phyloP scores from a whole-genome alignment of 2,329 filamentous ascomycete genomes.

The Tolypocladium nubicola region DNA sequence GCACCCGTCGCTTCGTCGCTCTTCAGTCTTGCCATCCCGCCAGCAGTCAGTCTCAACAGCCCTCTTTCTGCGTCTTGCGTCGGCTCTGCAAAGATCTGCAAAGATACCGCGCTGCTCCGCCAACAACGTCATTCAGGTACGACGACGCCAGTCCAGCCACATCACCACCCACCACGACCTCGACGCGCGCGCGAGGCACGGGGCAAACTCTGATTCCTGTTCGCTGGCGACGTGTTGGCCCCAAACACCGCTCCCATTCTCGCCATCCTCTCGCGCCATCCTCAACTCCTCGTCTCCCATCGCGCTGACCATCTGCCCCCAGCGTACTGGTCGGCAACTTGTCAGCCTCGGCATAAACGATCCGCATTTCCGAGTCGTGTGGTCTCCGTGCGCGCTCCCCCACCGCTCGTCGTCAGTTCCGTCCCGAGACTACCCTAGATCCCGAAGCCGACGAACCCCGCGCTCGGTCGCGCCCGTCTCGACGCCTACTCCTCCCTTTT shows the following conservation, averaged over 20 bases:
- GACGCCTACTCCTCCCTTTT: not conserved
- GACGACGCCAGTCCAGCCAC: not conserved
- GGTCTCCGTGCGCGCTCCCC: not conserved
- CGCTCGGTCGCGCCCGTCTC: not conserved
- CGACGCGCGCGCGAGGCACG: not conserved
- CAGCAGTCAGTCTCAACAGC: not conserved
- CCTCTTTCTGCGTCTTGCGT: too few relatives aligned
- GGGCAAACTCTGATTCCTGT: not conserved
- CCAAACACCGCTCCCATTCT: not conserved
- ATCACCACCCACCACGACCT: not conserved
- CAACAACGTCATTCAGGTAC: not conserved
- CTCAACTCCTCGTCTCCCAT: not conserved
- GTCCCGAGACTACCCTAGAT: not conserved
- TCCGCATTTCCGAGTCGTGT: not conserved
- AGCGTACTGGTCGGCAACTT: not conserved
- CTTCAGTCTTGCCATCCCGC: not conserved
- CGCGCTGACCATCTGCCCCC: not conserved
- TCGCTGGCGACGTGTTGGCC: not conserved
- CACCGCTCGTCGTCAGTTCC: not conserved
- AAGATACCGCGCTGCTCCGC: not conserved
- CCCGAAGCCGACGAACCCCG: constrained; percentile 2
- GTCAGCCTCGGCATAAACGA: not conserved
- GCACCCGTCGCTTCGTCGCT: not conserved
- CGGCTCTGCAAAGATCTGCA: not conserved
- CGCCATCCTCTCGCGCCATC: not conserved